Conservation (phyloP, 306 rosid species). For the Erythrophleum fordii region DNA sequence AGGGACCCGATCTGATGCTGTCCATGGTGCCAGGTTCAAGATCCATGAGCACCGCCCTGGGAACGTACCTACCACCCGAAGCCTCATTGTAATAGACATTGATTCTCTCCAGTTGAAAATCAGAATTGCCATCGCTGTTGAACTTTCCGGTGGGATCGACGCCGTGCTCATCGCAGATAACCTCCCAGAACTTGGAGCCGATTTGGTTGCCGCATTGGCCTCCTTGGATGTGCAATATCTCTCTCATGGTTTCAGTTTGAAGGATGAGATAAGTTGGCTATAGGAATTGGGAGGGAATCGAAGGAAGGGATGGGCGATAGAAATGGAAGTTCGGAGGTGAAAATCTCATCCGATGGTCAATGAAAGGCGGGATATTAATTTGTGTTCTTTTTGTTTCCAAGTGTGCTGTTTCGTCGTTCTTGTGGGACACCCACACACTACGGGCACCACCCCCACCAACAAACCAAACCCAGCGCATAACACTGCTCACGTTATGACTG, state of each 20-base stretch:
- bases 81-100: slow-evolving; percentile 52
- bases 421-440: slow-evolving; percentile 34
- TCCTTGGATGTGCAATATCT: slow-evolving; percentile 48
- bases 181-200: slow-evolving; percentile 53
- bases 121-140: not conserved
- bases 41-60: slow-evolving; percentile 50
- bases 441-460: slow-evolving; percentile 12
- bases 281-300: not conserved
- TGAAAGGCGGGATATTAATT: not conserved
- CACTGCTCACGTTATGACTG: slow-evolving; percentile 31
- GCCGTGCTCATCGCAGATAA: slow-evolving; percentile 50
- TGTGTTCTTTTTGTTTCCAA: not conserved
- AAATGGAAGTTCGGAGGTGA: not conserved
- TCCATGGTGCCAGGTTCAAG: slow-evolving; percentile 54
- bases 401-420: not conserved
- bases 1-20: slow-evolving; percentile 49
- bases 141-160: slow-evolving; percentile 41
- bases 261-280: not conserved
- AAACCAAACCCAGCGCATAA: slow-evolving; percentile 10
- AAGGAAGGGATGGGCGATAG: not conserved
- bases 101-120: slow-evolving; percentile 41
- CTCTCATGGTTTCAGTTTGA: slow-evolving; percentile 34
- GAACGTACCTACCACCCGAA: slow-evolving; percentile 40
- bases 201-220: slow-evolving; percentile 54
- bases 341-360: not conserved